A percentile compares a stretch with the other conserved stretches of the same genome.
Evolutionary conservation across 768 basidiomycete species (phyloP).

Genomic region (Termitomyces sp.): DNA sequence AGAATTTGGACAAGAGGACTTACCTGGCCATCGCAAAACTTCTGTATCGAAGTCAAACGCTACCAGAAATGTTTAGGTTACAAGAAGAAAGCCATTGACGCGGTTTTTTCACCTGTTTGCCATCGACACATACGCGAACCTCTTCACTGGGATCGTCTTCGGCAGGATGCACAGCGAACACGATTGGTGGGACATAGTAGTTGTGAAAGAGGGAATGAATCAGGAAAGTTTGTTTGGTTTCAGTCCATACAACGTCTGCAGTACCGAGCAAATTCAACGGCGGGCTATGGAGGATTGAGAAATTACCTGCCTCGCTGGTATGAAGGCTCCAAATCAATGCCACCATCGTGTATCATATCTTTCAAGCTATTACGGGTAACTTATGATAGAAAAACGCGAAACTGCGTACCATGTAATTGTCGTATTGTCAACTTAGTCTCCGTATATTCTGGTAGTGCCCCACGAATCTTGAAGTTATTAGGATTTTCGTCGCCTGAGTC

Average conservation of each 20-base stretch:
- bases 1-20: conserved; percentile 6
- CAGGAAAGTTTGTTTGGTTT: conserved; percentile 60
- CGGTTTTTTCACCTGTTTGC: conserved; percentile 64
- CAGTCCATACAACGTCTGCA: conserved; percentile 77
- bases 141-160: conserved; percentile 50
- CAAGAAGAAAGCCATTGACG: conserved; percentile 21
- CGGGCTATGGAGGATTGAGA: neutral
- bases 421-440: conserved; percentile 37
- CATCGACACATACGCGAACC: conserved; percentile 67
- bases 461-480: conserved; percentile 37
- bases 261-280: neutral
- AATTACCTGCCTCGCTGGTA: conserved; percentile 61
- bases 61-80: conserved; percentile 22
- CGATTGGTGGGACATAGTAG: conserved; percentile 74
- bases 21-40: conserved; percentile 70
- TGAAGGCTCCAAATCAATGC: conserved; percentile 63
- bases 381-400: neutral
- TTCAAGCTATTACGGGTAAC: neutral
- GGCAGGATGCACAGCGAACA: conserved; percentile 52
- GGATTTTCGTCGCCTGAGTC: conserved; percentile 34
- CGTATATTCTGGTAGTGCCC: conserved; percentile 34
- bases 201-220: conserved; percentile 78
- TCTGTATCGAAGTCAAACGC: conserved; percentile 73
- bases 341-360: conserved; percentile 66
- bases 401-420: conserved; percentile 42